Base-by-base conservation (phyloP, 208 protist species). In the Leptomonas seymouri region DNA sequence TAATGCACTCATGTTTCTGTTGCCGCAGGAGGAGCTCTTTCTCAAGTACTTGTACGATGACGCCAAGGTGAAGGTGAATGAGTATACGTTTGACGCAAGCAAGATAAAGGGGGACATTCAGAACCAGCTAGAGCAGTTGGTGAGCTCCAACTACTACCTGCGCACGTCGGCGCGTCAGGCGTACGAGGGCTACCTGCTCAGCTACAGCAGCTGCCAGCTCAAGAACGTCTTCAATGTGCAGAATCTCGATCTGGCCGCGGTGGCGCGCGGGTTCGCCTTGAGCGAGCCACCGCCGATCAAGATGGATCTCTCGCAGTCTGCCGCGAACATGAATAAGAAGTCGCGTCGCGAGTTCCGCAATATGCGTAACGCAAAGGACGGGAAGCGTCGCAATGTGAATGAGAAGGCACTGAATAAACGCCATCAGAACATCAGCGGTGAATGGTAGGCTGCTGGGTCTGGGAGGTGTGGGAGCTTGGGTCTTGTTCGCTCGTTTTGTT, bases 171-270 rank as follows among this genome's bases (percentile, higher is more conserved):
- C 98, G 12, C 84, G 93, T 23, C 98, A 99, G 70, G 99, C 97
- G 15, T 99, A 99, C 85, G 97, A 98, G 56, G 96, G 91, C 31
- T 99, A 99, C 76, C 84, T 99, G 65, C 94, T 99, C 57, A 90
- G 96, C 61, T 99, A 99, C 87, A 98, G 97, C 56, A 98, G 97
- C 58, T 98, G 98, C 65, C 93, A 97, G 70, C 86, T 99, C 39
- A 99, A 99, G 82, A 97, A 99, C 72, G 98, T 99, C 36, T 99
- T 99, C 81, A 87, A 99, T 66, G 97, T 99, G 12, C 87, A 99
- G 69, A 78, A 87, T 44, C 89, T 99, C 14, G 98, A 99, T 74
- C 81, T 99, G 8, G 88, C 92, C 11, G 85, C 87, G n/a, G 97
- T 99, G 41, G 97, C 97, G 36, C 86, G 88, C 46, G 92, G 91